Conservation (phyloP, 345 rosid genomes). For the Populus simonii region DNA sequence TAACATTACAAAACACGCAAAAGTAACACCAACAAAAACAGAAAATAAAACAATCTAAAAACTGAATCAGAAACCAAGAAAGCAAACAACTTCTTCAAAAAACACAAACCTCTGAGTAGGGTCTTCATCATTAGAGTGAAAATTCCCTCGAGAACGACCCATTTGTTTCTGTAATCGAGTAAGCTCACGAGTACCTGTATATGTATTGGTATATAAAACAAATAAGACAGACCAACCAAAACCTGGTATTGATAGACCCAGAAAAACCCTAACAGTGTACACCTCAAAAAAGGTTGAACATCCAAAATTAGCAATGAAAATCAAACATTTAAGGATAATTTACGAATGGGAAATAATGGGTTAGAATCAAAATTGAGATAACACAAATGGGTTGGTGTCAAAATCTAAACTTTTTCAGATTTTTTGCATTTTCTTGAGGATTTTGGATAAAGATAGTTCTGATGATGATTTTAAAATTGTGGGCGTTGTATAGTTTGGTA, state of each 20-base stretch:
- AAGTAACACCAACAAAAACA: background rate
- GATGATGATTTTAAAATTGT: background rate
- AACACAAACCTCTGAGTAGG: constrained; percentile 74
- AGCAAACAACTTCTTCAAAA: background rate
- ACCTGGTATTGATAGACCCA: background rate
- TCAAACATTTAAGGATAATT: background rate
- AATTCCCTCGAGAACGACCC: constrained; percentile 98
- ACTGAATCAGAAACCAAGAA: background rate
- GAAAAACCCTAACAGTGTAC: background rate
- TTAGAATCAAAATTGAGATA: background rate
- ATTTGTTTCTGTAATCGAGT: constrained; percentile 24
- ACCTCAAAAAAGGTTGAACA: background rate
- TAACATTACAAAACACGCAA: background rate
- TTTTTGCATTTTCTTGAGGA: background rate
- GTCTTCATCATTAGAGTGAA: constrained; percentile 80
- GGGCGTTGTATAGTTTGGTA: background rate
- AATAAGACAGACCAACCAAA: no score
- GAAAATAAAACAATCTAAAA: background rate
- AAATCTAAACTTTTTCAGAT: background rate
- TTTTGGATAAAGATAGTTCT: background rate
- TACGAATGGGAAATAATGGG: background rate
- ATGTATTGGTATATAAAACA: background rate
- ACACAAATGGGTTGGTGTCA: background rate
- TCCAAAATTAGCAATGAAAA: background rate
- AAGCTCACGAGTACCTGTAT: background rate